These are phyloP conservation scores for Claviceps arundinis DNA, from an alignment of 2,329 filamentous ascomycete species.

Conservation along the genomic window DNA sequence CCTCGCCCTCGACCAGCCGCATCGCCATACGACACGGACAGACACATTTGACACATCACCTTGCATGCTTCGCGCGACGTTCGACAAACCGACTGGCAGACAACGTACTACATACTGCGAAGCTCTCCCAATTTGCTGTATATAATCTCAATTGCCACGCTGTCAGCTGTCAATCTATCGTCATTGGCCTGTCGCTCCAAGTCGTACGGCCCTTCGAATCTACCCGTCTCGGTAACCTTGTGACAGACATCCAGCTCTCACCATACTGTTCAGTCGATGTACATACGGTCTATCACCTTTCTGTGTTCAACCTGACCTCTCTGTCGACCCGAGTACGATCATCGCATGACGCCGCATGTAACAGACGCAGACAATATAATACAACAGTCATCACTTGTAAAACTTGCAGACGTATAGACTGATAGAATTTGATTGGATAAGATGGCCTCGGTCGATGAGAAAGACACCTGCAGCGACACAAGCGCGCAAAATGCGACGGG, in stretches of 20 bases:
- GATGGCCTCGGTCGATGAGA: slow-evolving; percentile 1
- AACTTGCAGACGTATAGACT: neutral
- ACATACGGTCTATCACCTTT: neutral
- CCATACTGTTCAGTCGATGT: neutral
- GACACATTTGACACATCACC: slow-evolving; percentile 12
- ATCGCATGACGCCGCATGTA: neutral
- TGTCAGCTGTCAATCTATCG: neutral
- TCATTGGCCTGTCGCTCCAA: neutral
- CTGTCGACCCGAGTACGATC: neutral
- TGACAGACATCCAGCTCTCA: neutral
- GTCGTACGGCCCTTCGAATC: neutral
- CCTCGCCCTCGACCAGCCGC: neutral
- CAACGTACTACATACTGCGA: neutral
- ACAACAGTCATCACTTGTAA: neutral
- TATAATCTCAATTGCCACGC: neutral
- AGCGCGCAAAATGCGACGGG: slow-evolving; percentile 13
- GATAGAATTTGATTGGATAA: neutral
- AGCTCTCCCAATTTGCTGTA: neutral
- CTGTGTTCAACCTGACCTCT: neutral
- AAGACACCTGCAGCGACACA: neutral
- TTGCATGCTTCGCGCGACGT: slow-evolving; percentile 8
- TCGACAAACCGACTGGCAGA: slow-evolving; percentile 1
- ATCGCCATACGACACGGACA: neutral
- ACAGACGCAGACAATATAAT: neutral
- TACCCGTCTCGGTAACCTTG: neutral